Evolutionary conservation across 2,329 filamentous ascomycete genomes (phyloP).

Genomic region (Myriangium duriaei): DNA sequence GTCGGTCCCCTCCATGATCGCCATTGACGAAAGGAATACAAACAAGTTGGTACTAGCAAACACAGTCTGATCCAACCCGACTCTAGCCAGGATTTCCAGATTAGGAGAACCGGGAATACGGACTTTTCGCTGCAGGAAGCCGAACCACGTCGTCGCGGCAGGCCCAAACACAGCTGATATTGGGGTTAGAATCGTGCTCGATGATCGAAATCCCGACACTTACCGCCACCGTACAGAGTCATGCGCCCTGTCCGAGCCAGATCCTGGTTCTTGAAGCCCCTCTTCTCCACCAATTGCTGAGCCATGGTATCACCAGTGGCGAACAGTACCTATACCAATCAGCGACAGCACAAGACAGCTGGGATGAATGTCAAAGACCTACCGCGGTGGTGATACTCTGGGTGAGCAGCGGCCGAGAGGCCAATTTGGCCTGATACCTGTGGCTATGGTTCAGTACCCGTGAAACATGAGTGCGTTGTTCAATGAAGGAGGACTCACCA

Average conservation of each 20-base stretch:
- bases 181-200: conserved; percentile 9
- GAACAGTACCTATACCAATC: conserved; percentile 55
- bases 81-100: conserved; percentile 62
- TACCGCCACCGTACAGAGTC: conserved; percentile 67
- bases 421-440: conserved; percentile 78
- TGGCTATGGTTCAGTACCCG: too few relatives aligned
- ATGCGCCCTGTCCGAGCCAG: conserved; percentile 60
- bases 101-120: conserved; percentile 49
- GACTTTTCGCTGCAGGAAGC: conserved; percentile 60
- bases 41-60: conserved; percentile 79
- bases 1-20: conserved; percentile 35
- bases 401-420: conserved; percentile 72
- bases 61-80: conserved; percentile 65
- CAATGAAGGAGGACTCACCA: conserved; percentile 25
- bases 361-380: conserved; percentile 18
- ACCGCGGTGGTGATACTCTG: conserved; percentile 79
- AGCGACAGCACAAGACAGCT: not conserved
- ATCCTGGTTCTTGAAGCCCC: conserved; percentile 62
- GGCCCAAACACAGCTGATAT: conserved; percentile 75
- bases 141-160: conserved; percentile 76
- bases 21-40: conserved; percentile 74
- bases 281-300: conserved; percentile 80
- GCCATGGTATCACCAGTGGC: conserved; percentile 82
- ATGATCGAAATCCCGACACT: conserved; percentile 21
- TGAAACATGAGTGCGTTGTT: too few relatives aligned